Base-by-base conservation (phyloP, 1,139 yeast species). In the Candida mesenterica region DNA sequence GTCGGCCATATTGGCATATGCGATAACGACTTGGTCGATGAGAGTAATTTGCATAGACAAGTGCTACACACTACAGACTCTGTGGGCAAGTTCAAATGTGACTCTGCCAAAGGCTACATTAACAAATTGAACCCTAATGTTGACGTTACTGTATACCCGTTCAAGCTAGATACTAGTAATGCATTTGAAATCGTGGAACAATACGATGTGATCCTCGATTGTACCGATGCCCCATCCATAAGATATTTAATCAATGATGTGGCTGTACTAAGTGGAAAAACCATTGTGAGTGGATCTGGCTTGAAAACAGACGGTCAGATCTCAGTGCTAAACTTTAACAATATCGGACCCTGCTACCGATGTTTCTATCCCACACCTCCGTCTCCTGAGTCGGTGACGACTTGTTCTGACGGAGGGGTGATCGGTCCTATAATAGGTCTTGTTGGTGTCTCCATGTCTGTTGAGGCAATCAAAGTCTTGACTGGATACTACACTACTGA, bases 351-450 rank as follows among this genome's bases (percentile, higher is more conserved):
- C 0, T 94, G 99, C 56, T 94, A 94, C 53, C 68, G 99, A 43
- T 94, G 99, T 53, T 79, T 90, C 57, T 88, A 86, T 49, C 97
- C 98, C 0, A 66, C 65, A 9, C 96, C 98, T 0, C 97, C 99
- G 0, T 81, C 94, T 0, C 85, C 96, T 1, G 80, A 77, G 37
- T 71, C 87, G 2, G 89, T 90, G 0, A 75, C 90, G 0, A 76
- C 95, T 0, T 94, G 99, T 52, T 78, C 88, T 7, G 97, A 89
- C 57, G 96, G 96, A 3, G 99, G 99, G 3, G 95, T 94, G 1
- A 60, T 94, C 15, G 98, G 98, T 0, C 96, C 98, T 0, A 94
- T 92, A 5, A 95, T 94, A 32, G 99, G 98, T 0, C 52, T 89
- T 1, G 78, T 92, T 55, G 99, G 99, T 3, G 70, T 81, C 0